A percentile compares a stretch with the other conserved stretches of the same genome.
phyloP scores from a whole-genome alignment of 75 land plant species.

The Picea sitchensis region DNA sequence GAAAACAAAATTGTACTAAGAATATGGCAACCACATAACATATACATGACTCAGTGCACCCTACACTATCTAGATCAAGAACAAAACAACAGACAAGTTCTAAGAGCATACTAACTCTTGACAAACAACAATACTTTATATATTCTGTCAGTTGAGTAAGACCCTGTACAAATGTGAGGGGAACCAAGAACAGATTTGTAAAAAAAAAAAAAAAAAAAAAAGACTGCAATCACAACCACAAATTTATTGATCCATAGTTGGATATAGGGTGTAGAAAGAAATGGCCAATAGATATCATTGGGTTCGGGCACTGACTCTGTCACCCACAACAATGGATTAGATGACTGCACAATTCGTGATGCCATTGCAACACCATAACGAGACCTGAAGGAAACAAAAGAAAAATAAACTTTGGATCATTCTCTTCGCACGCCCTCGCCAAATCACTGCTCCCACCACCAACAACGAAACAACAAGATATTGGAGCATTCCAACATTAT shows the following conservation, averaged over 20 bases:
- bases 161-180: slow-evolving; percentile 72
- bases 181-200: slow-evolving; percentile 56
- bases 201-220: slow-evolving; percentile 54
- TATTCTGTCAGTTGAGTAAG: slow-evolving; percentile 35
- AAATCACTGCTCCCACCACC: not conserved
- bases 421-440: not conserved
- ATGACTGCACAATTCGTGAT: slow-evolving; percentile 59
- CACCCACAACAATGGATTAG: slow-evolving; percentile 74
- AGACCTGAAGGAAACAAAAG: slow-evolving; percentile 63
- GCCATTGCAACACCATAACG: slow-evolving; percentile 76
- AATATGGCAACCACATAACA: not conserved
- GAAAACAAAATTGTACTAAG: not conserved
- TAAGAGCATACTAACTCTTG: not conserved
- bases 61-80: not conserved
- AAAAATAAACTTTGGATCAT: not conserved
- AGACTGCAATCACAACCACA: slow-evolving; percentile 42
- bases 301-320: slow-evolving; percentile 91
- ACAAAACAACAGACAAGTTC: not conserved
- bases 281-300: slow-evolving; percentile 85
- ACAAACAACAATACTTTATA: not conserved
- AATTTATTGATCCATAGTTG: slow-evolving; percentile 53
- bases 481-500: not conserved
- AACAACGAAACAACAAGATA: not conserved
- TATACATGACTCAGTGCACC: not conserved
- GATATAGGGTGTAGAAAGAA: slow-evolving; percentile 47